Percentiles rank a stretch among this genome's conserved stretches.
Evolutionary conservation across 306 rosid species (phyloP).

Genomic region (Quercus wislizeni): DNA sequence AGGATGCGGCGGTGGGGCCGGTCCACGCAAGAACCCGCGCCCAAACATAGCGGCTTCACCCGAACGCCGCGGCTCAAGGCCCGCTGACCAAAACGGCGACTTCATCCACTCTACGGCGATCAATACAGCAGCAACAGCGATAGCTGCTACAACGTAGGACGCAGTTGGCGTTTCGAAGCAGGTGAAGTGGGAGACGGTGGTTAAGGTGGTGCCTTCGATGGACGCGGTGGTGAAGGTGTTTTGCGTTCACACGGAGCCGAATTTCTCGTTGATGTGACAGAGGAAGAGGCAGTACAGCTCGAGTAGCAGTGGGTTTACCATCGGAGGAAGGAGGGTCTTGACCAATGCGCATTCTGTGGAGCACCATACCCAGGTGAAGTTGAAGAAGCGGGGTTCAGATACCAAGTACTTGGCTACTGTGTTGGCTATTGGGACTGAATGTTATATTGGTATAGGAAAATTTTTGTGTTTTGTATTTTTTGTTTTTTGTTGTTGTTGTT

Average conservation of each 20-base stretch:
- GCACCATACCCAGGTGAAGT: conserved; percentile 90
- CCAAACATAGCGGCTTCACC: conserved; percentile 18
- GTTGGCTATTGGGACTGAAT: conserved; percentile 94
- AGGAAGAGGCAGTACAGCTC: conserved; percentile 88
- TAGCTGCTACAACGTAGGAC: not conserved
- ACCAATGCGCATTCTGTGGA: conserved; percentile 96
- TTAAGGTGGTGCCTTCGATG: conserved; percentile 70
- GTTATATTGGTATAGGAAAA: conserved; percentile 59
- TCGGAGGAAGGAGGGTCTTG: conserved; percentile 74
- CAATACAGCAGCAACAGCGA: too few relatives aligned
- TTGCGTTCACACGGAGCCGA: conserved; percentile 89
- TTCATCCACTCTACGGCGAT: not conserved
- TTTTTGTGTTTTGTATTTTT: too few relatives aligned
- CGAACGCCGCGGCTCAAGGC: conserved; percentile 41
- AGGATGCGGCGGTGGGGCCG: conserved; percentile 27
- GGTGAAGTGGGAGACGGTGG: conserved; percentile 41
- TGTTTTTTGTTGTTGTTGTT: not conserved
- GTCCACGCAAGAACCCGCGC: conserved; percentile 36
- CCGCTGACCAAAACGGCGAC: conserved; percentile 41
- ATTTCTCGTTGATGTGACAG: conserved; percentile 98
- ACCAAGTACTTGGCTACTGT: conserved; percentile 93
- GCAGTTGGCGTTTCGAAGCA: conserved; percentile 22
- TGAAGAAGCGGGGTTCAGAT: conserved; percentile 95
- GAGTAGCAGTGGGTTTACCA: conserved; percentile 90
- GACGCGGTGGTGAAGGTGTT: conserved; percentile 94